These are phyloP conservation scores for Rhizophora mangle DNA, from an alignment of 345 rosid species.

Conservation along the genomic window DNA sequence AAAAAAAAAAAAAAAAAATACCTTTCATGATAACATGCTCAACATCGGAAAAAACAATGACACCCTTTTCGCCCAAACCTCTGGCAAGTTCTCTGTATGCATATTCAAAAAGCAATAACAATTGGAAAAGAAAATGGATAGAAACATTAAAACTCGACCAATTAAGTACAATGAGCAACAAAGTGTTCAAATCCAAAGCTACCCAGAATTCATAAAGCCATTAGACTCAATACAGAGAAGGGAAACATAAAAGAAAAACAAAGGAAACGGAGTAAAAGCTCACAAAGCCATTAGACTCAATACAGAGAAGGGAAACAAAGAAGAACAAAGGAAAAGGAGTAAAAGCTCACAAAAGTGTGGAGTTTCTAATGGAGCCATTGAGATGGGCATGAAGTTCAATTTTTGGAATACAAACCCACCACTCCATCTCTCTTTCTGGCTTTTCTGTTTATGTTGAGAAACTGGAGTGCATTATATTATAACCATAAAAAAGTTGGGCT, in stretches of 20 bases:
- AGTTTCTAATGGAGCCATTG: constrained; percentile 87
- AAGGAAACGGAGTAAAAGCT: constrained; percentile 9
- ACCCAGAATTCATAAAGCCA: not conserved
- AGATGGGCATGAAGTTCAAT: constrained; percentile 98
- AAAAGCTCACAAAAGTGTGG: constrained; percentile 68
- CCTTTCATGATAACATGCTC: constrained; percentile 77
- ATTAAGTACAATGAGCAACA: not conserved
- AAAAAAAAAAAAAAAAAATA: constrained; percentile 17
- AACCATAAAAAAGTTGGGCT: too few species aligned
- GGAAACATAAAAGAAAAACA: not conserved
- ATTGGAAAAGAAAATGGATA: not conserved
- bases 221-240: not conserved
- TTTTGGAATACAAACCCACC: constrained; percentile 71
- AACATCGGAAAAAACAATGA: constrained; percentile 62
- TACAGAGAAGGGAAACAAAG: not conserved
- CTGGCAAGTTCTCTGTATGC: constrained; percentile 79
- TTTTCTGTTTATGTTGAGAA: not conserved
- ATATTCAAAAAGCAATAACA: constrained; percentile 6
- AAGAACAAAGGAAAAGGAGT: not conserved
- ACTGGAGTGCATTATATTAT: not conserved
- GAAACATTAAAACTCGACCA: not conserved
- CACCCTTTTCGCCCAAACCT: constrained; percentile 68
- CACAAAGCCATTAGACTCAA: constrained; percentile 35
- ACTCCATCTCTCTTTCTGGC: constrained; percentile 34
- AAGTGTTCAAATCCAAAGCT: not conserved